A percentile compares a stretch with the other conserved stretches of the same genome.
These are phyloP conservation scores for Talaromyces sp. DNA, from an alignment of 2,329 filamentous ascomycete species.

Conservation along the genomic window DNA sequence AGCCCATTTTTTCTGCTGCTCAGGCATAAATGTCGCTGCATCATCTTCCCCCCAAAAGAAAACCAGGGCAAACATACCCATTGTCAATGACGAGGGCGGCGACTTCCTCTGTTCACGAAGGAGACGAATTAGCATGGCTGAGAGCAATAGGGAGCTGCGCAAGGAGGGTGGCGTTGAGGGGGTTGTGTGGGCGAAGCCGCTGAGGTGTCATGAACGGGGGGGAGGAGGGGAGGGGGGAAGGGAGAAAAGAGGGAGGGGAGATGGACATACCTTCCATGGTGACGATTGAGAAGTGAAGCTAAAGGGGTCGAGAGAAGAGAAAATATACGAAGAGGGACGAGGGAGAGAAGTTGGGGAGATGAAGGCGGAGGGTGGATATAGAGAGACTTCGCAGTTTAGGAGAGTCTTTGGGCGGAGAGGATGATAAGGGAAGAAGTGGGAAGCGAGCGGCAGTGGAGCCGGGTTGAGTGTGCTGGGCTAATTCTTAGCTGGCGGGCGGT, in stretches of 20 bases:
- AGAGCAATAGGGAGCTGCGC: neutral
- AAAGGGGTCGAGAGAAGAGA: slow-evolving; percentile 15
- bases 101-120: slow-evolving; percentile 80
- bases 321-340: slow-evolving; percentile 13
- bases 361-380: slow-evolving; percentile 13
- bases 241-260: slow-evolving; percentile 8
- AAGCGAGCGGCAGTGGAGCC: slow-evolving; percentile 10
- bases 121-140: slow-evolving; percentile 33
- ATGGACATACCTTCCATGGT: slow-evolving; percentile 61
- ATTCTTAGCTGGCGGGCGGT: neutral
- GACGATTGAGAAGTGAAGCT: slow-evolving; percentile 28
- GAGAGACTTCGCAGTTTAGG: slow-evolving; percentile 3
- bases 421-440: slow-evolving; percentile 12
- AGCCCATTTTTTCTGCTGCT: neutral
- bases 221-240: neutral
- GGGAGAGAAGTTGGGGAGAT: slow-evolving; percentile 12
- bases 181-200: slow-evolving; percentile 18
- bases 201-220: slow-evolving; percentile 27
- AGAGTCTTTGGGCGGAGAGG: slow-evolving; percentile 9
- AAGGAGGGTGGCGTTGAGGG: slow-evolving; percentile 14
- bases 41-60: neutral
- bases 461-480: slow-evolving; percentile 8
- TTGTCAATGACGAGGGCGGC: slow-evolving; percentile 99
- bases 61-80: slow-evolving; percentile 72
- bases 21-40: neutral